Conservation (phyloP, 768 basidiomycete genomes). For the Jaapia argillacea region DNA sequence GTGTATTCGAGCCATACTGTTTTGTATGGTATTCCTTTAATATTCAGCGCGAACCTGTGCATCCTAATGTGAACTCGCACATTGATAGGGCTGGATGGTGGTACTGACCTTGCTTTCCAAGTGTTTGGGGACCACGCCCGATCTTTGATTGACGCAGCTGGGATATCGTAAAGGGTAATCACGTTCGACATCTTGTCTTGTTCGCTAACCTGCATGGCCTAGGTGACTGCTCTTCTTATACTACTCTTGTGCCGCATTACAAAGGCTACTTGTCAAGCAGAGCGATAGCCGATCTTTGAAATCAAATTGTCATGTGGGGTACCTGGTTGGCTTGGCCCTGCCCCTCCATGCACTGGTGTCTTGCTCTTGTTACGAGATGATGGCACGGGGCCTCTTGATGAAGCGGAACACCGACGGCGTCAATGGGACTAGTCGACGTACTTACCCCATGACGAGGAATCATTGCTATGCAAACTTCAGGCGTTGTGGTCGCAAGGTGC, state of each 20-base stretch:
- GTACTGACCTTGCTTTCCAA: background rate
- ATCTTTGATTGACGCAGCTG: background rate
- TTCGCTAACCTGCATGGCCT: background rate
- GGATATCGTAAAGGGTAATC: slow-evolving; percentile 1
- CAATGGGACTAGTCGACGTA: too few species aligned
- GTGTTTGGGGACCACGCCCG: background rate
- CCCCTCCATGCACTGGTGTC: too few species aligned
- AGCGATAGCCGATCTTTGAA: background rate
- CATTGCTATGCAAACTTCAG: too few species aligned
- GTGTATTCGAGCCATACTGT: slow-evolving; percentile 25
- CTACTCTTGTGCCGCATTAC: too few species aligned
- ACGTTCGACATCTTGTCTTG: background rate
- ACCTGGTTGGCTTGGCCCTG: background rate
- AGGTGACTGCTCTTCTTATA: too few species aligned
- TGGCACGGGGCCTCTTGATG: background rate
- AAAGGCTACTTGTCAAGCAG: background rate
- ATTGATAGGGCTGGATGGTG: too few species aligned
- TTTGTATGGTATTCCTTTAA: slow-evolving; percentile 23
- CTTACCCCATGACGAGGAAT: too few species aligned
- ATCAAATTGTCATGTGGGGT: too few species aligned
- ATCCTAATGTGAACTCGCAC: too few species aligned
- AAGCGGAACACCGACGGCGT: too few species aligned
- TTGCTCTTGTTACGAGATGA: background rate
- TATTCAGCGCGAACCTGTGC: slow-evolving; percentile 21
- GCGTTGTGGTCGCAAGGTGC: too few species aligned